These are phyloP conservation scores for Paecilomyces dactylethromorphus DNA, from an alignment of 2,329 filamentous ascomycete genomes.

Conservation along the genomic window DNA sequence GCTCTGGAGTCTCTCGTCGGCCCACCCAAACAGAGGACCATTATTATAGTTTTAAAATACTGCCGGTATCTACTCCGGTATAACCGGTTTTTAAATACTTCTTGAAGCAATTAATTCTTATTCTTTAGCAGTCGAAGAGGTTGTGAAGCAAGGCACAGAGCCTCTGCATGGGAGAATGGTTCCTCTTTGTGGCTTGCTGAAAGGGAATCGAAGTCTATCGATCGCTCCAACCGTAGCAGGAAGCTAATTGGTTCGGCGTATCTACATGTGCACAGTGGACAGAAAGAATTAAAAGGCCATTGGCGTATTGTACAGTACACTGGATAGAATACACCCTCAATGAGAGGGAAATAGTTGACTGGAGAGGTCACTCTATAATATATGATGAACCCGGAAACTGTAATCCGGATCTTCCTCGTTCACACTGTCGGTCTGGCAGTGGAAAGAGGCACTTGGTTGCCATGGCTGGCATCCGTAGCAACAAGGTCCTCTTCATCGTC, in stretches of 20 bases:
- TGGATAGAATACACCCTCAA: not conserved
- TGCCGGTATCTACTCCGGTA: too few relatives aligned
- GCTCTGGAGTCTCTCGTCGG: too few relatives aligned
- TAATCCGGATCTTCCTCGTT: not conserved
- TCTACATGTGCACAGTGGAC: not conserved
- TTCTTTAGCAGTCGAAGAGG: too few relatives aligned
- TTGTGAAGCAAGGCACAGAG: too few relatives aligned
- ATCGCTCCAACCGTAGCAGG: not conserved
- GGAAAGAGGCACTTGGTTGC: not conserved
- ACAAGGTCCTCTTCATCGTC: conserved; percentile 47
- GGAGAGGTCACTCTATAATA: not conserved
- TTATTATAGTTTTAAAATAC: too few relatives aligned
- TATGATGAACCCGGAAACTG: not conserved
- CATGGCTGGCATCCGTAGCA: conserved; percentile 12
- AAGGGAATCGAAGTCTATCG: not conserved
- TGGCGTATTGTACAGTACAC: not conserved
- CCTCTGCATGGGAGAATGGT: too few relatives aligned
- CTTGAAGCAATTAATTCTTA: too few relatives aligned
- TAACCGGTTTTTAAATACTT: too few relatives aligned
- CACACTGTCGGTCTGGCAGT: conserved; percentile 2
- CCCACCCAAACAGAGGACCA: too few relatives aligned
- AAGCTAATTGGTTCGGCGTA: not conserved
- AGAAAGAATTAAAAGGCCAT: not conserved
- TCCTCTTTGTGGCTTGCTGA: not conserved
- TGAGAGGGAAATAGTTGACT: not conserved